A percentile compares a stretch with the other conserved stretches of the same genome.
phyloP scores from a whole-genome alignment of 768 basidiomycete species.

The Mycena alexandri region DNA sequence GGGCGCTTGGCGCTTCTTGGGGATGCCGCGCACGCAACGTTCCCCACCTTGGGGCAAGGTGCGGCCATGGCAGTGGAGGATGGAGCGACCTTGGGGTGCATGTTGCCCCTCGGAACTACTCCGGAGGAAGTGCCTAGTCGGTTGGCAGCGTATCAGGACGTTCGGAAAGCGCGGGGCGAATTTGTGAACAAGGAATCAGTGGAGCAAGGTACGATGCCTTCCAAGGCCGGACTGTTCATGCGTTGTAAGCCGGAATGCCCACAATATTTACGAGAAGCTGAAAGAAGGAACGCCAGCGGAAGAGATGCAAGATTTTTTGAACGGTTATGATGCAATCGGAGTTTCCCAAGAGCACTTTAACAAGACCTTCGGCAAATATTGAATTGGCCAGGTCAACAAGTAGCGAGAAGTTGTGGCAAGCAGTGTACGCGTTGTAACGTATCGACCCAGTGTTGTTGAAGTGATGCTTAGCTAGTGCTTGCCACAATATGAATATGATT shows the following conservation, averaged over 20 bases:
- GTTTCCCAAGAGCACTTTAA: slow-evolving; percentile 16
- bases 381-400: background rate
- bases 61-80: slow-evolving; percentile 27
- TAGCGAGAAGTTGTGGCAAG: too few species aligned
- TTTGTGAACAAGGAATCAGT: slow-evolving; percentile 11
- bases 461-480: too few species aligned
- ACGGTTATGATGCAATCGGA: slow-evolving; percentile 16
- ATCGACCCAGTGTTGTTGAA: too few species aligned
- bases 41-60: slow-evolving; percentile 15
- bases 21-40: slow-evolving; percentile 20
- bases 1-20: slow-evolving; percentile 7
- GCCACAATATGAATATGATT: too few species aligned
- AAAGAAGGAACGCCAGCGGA: background rate
- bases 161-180: slow-evolving; percentile 22
- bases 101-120: slow-evolving; percentile 17
- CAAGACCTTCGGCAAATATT: too few species aligned
- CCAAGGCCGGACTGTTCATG: background rate
- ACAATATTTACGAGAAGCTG: too few species aligned
- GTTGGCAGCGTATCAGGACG: slow-evolving; percentile 17
- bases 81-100: slow-evolving; percentile 13
- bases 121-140: slow-evolving; percentile 1
- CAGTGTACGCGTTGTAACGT: too few species aligned
- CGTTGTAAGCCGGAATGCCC: background rate
- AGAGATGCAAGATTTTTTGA: slow-evolving; percentile 19
- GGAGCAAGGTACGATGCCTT: slow-evolving; percentile 1